These are phyloP conservation scores for Kluyveromyces siamensis DNA, from an alignment of 805 yeast species.

Conservation along the genomic window DNA sequence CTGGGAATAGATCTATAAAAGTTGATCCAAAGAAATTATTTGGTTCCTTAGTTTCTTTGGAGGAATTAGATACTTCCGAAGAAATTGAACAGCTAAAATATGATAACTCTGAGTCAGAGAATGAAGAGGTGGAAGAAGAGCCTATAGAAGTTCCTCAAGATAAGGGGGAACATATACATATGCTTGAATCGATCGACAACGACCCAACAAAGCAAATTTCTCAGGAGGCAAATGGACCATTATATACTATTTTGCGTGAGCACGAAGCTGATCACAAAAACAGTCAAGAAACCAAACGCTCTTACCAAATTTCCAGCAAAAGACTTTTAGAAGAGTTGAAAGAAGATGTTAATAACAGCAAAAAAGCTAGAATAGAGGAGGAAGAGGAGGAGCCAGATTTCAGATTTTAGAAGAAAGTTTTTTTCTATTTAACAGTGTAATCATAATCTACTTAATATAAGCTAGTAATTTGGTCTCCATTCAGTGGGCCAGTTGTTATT, in stretches of 20 bases:
- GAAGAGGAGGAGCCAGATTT: conserved; percentile 12
- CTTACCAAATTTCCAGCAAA: conserved; percentile 3
- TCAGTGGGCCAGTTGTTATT: conserved; percentile 7
- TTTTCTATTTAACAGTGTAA: neutral
- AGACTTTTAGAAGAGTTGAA: neutral
- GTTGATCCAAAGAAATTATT: conserved; percentile 16
- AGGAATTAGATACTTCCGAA: conserved; percentile 15
- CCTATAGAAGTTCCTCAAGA: neutral
- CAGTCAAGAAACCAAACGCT: neutral
- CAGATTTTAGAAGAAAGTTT: conserved; percentile 10
- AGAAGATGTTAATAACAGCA: neutral
- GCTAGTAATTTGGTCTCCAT: conserved; percentile 8
- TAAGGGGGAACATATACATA: neutral
- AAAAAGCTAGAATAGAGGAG: conserved; percentile 4
- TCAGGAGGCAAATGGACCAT: conserved; percentile 6
- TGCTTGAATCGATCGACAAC: neutral
- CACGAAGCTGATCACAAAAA: neutral
- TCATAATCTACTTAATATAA: no score
- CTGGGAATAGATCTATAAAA: conserved; percentile 8
- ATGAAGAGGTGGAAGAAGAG: conserved; percentile 7
- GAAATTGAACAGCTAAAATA: conserved; percentile 6
- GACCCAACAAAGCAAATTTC: neutral
- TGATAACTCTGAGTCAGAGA: conserved; percentile 1
- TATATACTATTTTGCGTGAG: conserved; percentile 18
- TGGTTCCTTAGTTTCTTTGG: conserved; percentile 26